These are phyloP conservation scores for Rutstroemia sp. DNA, from an alignment of 2,329 filamentous ascomycete species.

Conservation along the genomic window DNA sequence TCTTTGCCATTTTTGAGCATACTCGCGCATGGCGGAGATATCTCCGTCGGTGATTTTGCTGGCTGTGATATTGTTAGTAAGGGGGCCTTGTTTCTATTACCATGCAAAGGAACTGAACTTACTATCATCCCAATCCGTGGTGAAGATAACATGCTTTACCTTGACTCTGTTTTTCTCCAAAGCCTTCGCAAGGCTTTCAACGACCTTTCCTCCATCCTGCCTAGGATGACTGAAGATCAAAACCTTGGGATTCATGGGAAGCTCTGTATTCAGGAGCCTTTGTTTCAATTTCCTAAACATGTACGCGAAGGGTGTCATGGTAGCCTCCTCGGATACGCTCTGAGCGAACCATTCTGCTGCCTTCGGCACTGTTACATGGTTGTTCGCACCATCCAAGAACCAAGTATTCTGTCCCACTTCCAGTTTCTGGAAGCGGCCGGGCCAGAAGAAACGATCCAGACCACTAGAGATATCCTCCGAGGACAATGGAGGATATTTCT, in stretches of 20 bases:
- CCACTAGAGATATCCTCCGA: conserved; percentile 54
- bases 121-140: conserved; percentile 11
- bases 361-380: conserved; percentile 70
- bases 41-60: conserved; percentile 1
- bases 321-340: conserved; percentile 27
- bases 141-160: conserved; percentile 16
- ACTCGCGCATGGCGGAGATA: conserved; percentile 5
- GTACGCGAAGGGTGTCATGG: conserved; percentile 3
- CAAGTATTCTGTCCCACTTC: conserved; percentile 34
- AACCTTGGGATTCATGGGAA: conserved; percentile 1
- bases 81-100: rapidly evolving
- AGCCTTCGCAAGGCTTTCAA: conserved; percentile 9
- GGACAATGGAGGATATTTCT: conserved; percentile 34
- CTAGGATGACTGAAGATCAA: conserved; percentile 13
- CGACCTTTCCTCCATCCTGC: conserved; percentile 6
- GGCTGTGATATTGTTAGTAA: background rate
- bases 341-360: conserved; percentile 72
- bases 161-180: conserved; percentile 7
- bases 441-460: conserved; percentile 65
- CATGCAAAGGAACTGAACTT: background rate
- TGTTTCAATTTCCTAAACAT: background rate
- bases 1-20: conserved; percentile 15
- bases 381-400: conserved; percentile 23
- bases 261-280: background rate
- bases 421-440: conserved; percentile 66